Base-by-base conservation (phyloP, 2,329 filamentous ascomycete species). In the Alternaria conjuncta region DNA sequence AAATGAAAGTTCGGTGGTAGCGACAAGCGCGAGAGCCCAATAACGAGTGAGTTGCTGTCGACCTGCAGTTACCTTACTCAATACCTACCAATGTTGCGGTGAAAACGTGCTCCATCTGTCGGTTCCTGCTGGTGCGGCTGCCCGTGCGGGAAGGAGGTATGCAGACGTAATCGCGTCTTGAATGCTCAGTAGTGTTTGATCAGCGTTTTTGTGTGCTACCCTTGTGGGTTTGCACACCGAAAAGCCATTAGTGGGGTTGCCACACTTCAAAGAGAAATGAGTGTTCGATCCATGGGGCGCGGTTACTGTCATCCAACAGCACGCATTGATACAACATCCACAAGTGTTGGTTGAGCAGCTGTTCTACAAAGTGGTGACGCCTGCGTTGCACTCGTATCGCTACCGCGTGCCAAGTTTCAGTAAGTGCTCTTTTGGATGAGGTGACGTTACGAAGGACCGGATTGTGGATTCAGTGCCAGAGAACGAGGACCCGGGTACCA, bases 241-340 rank as follows among this genome's bases (percentile, higher is more conserved):
- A 46, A 55, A 41, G 25, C 53, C 32, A 43, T 12, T 32, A 54
- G 36, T 41, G 36, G 51, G 25, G 28, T 45, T 36, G 26, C 25
- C 45, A 61, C 26, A 55, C 51, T 57, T 26, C 45, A 45, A 45
- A 45, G 23, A 49, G 45, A 25, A 47, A 46, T 47, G 20, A 59
- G 32, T 41, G n/a, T 41, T 55, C 32, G 51, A 55, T 26, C 55
- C 49, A 49, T 28, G 43, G 51, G 58, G 43, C 43, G 51, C 51
- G 20, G 57, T 54, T 57, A 28, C 61, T 65, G 55, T 60, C 51
- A 67, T 57, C 56, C 54, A 67, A 60, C 53, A 57, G 56, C 46
- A 47, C 51, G 55, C 61, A 61, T 55, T 59, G 49, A 45, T 43
- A 51, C 21, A 20, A 63, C 43, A n/a, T 41, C 53, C 47, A 55